A percentile compares a stretch with the other conserved stretches of the same genome.
phyloP scores from a whole-genome alignment of 345 rosid genomes.

The Arabis hirsuta region DNA sequence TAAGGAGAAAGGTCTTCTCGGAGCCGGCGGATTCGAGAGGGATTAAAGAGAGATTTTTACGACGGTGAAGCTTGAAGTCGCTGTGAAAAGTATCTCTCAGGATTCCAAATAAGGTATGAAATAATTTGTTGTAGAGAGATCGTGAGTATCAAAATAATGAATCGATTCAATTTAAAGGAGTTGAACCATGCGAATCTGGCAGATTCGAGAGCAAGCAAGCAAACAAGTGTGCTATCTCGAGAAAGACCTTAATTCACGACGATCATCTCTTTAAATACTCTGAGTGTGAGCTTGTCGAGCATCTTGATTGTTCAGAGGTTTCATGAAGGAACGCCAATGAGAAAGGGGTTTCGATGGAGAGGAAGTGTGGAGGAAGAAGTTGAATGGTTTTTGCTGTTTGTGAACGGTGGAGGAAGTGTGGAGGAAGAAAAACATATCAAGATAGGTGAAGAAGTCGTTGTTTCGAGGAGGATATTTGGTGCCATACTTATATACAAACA shows the following conservation, averaged over 20 bases:
- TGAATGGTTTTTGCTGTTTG: slow-evolving; percentile 57
- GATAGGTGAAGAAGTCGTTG: slow-evolving; percentile 67
- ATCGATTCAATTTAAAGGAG: too few relatives aligned
- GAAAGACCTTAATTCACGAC: slow-evolving; percentile 80
- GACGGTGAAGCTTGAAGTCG: too few relatives aligned
- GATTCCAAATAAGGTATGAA: too few relatives aligned
- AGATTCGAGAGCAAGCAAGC: too few relatives aligned
- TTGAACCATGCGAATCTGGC: too few relatives aligned
- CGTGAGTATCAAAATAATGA: too few relatives aligned
- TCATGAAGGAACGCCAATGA: slow-evolving; percentile 67
- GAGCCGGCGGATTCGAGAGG: too few relatives aligned
- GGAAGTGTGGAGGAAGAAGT: slow-evolving; percentile 85
- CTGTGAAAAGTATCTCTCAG: too few relatives aligned
- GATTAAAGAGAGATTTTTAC: too few relatives aligned
- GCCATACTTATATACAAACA: too few relatives aligned
- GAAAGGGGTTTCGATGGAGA: slow-evolving; percentile 55
- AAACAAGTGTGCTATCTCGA: slow-evolving; percentile 60
- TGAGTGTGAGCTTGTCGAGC: slow-evolving; percentile 67
- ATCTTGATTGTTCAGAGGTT: slow-evolving; percentile 57
- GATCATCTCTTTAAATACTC: slow-evolving; percentile 75
- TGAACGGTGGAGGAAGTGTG: slow-evolving; percentile 41
- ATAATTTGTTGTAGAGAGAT: too few relatives aligned
- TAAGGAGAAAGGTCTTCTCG: too few relatives aligned
- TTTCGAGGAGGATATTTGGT: slow-evolving; percentile 59
- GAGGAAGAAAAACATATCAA: slow-evolving; percentile 62